Conservation (phyloP, 2,329 filamentous ascomycete genomes). For the Botrytis medusae region DNA sequence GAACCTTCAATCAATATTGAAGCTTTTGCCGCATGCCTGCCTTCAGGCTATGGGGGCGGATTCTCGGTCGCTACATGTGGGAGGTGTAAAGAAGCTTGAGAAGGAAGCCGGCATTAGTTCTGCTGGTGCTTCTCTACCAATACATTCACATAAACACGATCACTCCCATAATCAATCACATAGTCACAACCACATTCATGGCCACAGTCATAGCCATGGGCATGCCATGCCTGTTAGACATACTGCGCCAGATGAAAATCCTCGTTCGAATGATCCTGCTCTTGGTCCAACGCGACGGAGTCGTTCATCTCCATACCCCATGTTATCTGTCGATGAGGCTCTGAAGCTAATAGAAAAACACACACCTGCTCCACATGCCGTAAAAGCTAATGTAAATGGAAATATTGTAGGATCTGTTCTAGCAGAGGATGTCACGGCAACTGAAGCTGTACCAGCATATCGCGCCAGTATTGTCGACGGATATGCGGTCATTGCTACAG, state of each 20-base stretch:
- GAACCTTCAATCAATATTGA: slow-evolving; percentile 85
- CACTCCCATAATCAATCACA: slow-evolving; percentile 49
- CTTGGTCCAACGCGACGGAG: slow-evolving; percentile 69
- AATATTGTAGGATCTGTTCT: slow-evolving; percentile 74
- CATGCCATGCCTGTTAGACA: slow-evolving; percentile 68
- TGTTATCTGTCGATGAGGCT: slow-evolving; percentile 84
- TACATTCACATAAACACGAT: slow-evolving; percentile 49
- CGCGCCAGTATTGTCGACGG: slow-evolving; percentile 96
- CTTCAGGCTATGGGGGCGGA: slow-evolving; percentile 80
- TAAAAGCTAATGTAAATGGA: slow-evolving; percentile 61
- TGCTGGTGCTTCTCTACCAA: slow-evolving; percentile 32
- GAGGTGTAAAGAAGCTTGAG: slow-evolving; percentile 82
- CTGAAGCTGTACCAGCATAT: slow-evolving; percentile 87
- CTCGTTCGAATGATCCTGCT: slow-evolving; percentile 59
- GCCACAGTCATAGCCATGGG: slow-evolving; percentile 55
- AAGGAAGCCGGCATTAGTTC: slow-evolving; percentile 67
- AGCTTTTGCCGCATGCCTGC: slow-evolving; percentile 93
- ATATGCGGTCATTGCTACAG: slow-evolving; percentile 76
- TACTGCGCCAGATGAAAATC: slow-evolving; percentile 60
- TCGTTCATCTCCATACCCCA: slow-evolving; percentile 85
- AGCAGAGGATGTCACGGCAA: slow-evolving; percentile 73
- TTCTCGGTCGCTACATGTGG: slow-evolving; percentile 75
- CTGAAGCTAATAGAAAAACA: slow-evolving; percentile 69
- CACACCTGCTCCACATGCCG: slow-evolving; percentile 61
- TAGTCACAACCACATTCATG: slow-evolving; percentile 44